These are phyloP conservation scores for Didymella sp. DNA, from an alignment of 2,329 filamentous ascomycete genomes.

Conservation along the genomic window DNA sequence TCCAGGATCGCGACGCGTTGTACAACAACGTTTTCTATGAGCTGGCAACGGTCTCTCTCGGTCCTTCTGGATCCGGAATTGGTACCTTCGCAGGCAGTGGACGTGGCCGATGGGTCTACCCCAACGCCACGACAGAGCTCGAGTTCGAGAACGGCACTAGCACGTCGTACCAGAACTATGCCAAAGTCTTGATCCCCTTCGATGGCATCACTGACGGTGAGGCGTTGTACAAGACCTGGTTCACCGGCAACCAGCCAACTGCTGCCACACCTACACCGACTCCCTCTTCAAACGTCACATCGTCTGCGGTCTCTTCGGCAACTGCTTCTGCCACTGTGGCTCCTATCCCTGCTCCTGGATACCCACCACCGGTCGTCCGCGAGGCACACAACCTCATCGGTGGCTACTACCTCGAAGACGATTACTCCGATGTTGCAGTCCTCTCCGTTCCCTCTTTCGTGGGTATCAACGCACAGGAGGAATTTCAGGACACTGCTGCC, in stretches of 20 bases:
- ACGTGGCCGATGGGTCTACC: slow-evolving; percentile 52
- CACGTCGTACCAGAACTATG: slow-evolving; percentile 53
- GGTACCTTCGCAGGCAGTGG: slow-evolving; percentile 57
- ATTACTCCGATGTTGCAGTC: slow-evolving; percentile 56
- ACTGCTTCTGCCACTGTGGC: slow-evolving; percentile 29
- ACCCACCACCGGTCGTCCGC: slow-evolving; percentile 54
- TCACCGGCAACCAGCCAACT: slow-evolving; percentile 38
- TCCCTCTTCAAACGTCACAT: slow-evolving; percentile 18
- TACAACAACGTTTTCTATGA: slow-evolving; percentile 61
- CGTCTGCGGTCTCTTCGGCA: slow-evolving; percentile 21
- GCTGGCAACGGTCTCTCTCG: slow-evolving; percentile 53
- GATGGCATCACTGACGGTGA: slow-evolving; percentile 52
- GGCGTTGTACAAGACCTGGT: slow-evolving; percentile 51
- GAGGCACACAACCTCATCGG: slow-evolving; percentile 54
- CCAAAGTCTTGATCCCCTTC: slow-evolving; percentile 52
- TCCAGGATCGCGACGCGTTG: slow-evolving; percentile 65
- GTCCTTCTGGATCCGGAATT: slow-evolving; percentile 49
- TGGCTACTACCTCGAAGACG: slow-evolving; percentile 56
- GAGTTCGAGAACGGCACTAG: slow-evolving; percentile 56
- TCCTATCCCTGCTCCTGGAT: slow-evolving; percentile 51
- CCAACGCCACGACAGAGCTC: slow-evolving; percentile 53
- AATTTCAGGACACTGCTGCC: slow-evolving; percentile 53
- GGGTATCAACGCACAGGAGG: slow-evolving; percentile 36
- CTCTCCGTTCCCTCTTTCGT: slow-evolving; percentile 55
- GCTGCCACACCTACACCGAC: slow-evolving; percentile 29